A percentile compares a stretch with the other conserved stretches of the same genome.
These are phyloP conservation scores for Stevia rebaudiana DNA, from an alignment of 140 eudicot genomes.

Conservation along the genomic window DNA sequence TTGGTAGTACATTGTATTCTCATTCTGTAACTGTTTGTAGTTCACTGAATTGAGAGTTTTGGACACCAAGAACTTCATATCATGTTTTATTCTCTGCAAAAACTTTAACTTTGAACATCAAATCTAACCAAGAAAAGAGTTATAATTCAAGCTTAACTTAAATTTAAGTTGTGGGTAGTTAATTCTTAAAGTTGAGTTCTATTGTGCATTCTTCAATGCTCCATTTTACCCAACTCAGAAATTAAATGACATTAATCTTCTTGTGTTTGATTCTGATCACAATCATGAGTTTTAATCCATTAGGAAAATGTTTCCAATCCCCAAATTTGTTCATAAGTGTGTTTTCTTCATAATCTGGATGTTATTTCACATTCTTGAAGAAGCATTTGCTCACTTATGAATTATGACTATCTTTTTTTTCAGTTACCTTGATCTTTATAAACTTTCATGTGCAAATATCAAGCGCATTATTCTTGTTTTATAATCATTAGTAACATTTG, in stretches of 20 bases:
- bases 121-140: neutral
- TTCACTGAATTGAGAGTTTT: slow-evolving; percentile 4
- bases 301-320: neutral
- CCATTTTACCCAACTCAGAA: neutral
- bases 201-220: neutral
- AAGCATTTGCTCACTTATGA: slow-evolving; percentile 9
- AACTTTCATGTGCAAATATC: slow-evolving; percentile 8
- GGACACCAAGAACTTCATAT: neutral
- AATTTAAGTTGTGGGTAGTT: slow-evolving; percentile 2
- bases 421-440: slow-evolving; percentile 14
- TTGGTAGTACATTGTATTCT: slow-evolving; percentile 3
- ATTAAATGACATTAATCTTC: neutral
- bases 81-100: slow-evolving; percentile 4
- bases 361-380: slow-evolving; percentile 11
- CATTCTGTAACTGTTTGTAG: slow-evolving; percentile 6
- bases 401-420: too few species aligned
- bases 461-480: neutral
- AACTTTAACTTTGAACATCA: neutral
- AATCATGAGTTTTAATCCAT: neutral
- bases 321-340: neutral
- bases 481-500: slow-evolving; percentile 17
- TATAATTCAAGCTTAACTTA: neutral
- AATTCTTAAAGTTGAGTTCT: neutral
- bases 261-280: neutral
- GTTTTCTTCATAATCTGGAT: slow-evolving; percentile 7